These are phyloP conservation scores for Elsinoe australis DNA, from an alignment of 2,329 filamentous ascomycete species.

Conservation along the genomic window DNA sequence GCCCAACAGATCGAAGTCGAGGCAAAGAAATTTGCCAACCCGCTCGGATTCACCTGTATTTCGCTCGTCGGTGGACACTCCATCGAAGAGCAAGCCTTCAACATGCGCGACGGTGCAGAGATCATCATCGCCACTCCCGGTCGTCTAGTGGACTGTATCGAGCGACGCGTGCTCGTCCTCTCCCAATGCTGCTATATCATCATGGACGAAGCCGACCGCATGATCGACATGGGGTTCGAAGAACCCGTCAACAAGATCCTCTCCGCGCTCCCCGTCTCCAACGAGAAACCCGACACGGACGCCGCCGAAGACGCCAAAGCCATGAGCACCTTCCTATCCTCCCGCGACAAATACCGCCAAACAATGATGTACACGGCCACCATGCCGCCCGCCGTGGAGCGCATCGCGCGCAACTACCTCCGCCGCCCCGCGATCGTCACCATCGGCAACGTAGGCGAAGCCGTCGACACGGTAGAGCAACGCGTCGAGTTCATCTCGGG, in stretches of 20 bases:
- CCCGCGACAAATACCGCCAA: constrained; percentile 76
- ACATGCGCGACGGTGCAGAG: constrained; percentile 83
- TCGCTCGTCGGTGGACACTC: constrained; percentile 97
- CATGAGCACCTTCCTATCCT: constrained; percentile 75
- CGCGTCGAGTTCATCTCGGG: constrained; percentile 84
- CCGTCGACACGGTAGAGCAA: constrained; percentile 95
- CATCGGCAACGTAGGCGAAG: constrained; percentile 89
- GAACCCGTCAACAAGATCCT: constrained; percentile 97
- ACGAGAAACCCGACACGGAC: constrained; percentile 92
- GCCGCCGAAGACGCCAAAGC: constrained; percentile 75
- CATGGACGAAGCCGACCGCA: constrained; percentile 98
- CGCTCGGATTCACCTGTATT: constrained; percentile 87
- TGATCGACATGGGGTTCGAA: constrained; percentile 98
- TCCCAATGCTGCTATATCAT: constrained; percentile 98
- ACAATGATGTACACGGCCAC: constrained; percentile 99
- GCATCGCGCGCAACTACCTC: constrained; percentile 94
- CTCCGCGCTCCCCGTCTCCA: constrained; percentile 81
- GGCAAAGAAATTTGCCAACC: constrained; percentile 82
- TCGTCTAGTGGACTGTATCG: constrained; percentile 93
- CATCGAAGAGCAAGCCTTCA: constrained; percentile 86
- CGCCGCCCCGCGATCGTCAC: constrained; percentile 87
- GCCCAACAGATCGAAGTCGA: constrained; percentile 96
- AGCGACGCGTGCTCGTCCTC: constrained; percentile 81
- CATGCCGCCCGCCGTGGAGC: constrained; percentile 87
- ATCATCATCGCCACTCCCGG: constrained; percentile 98